These are phyloP conservation scores for Sporothrix brunneoviolacea DNA, from an alignment of 2,329 filamentous ascomycete species.

Conservation along the genomic window DNA sequence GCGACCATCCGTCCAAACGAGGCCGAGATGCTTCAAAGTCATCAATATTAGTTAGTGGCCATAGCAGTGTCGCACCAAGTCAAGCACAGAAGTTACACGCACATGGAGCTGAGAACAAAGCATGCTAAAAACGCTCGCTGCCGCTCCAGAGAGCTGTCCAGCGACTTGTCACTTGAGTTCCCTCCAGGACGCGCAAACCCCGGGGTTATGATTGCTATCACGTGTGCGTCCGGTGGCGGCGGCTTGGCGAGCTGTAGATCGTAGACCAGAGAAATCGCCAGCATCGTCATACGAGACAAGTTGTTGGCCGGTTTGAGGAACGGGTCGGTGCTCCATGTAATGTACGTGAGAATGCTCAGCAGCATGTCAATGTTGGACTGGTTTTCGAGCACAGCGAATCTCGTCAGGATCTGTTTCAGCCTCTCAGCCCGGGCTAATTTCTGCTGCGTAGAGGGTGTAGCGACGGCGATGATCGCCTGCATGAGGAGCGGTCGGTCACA, in stretches of 20 bases:
- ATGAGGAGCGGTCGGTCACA: slow-evolving; percentile 28
- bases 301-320: slow-evolving; percentile 26
- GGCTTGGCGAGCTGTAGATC: slow-evolving; percentile 31
- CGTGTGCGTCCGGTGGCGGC: slow-evolving; percentile 23
- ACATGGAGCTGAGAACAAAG: slow-evolving; percentile 25
- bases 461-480: slow-evolving; percentile 30
- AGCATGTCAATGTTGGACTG: slow-evolving; percentile 29
- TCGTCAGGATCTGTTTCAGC: slow-evolving; percentile 26
- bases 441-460: slow-evolving; percentile 25
- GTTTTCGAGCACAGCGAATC: slow-evolving; percentile 24
- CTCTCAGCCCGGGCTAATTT: slow-evolving; percentile 23
- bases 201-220: slow-evolving; percentile 27
- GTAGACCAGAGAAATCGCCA: slow-evolving; percentile 31
- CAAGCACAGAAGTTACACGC: too few species aligned
- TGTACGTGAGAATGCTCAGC: slow-evolving; percentile 29
- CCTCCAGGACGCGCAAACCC: slow-evolving; percentile 17
- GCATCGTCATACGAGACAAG: slow-evolving; percentile 30
- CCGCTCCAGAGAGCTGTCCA: slow-evolving; percentile 22
- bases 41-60: too few species aligned
- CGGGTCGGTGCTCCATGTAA: slow-evolving; percentile 29
- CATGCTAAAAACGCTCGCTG: slow-evolving; percentile 27
- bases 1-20: slow-evolving; percentile 29
- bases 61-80: too few species aligned
- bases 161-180: neutral
- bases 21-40: slow-evolving; percentile 29